Percentiles rank a stretch among this genome's conserved stretches.
Evolutionary conservation across 2,329 filamentous ascomycete genomes (phyloP).

Genomic region (Neocucurbitaria cava): DNA sequence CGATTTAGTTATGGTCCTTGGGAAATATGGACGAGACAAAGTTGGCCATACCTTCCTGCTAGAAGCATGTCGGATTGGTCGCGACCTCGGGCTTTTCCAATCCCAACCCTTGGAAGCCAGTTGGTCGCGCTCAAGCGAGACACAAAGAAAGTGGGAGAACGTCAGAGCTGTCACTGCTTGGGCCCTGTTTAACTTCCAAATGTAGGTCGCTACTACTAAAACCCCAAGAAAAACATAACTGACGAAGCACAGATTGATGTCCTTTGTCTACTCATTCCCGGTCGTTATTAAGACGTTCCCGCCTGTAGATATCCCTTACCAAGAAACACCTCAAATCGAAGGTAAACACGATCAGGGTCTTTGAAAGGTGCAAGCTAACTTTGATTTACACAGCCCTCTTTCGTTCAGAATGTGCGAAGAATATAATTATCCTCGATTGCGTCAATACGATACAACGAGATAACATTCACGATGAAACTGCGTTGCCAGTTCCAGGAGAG

Average conservation of each 20-base stretch:
- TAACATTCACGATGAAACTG: slow-evolving; percentile 5
- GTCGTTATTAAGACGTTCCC: slow-evolving; percentile 29
- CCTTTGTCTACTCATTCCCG: slow-evolving; percentile 34
- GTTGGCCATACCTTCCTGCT: slow-evolving; percentile 34
- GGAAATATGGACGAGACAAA: slow-evolving; percentile 41
- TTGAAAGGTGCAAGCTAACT: slow-evolving; percentile 2
- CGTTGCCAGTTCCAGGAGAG: slow-evolving; percentile 18
- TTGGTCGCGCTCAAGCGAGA: slow-evolving; percentile 17
- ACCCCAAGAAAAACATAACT: slow-evolving; percentile 1
- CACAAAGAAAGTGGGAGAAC: slow-evolving; percentile 27
- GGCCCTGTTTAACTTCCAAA: slow-evolving; percentile 42
- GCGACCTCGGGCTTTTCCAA: slow-evolving; percentile 32
- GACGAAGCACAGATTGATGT: slow-evolving; percentile 29
- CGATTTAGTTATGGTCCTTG: slow-evolving; percentile 30
- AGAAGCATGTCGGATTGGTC: slow-evolving; percentile 35
- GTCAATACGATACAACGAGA: slow-evolving; percentile 18
- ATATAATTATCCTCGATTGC: slow-evolving; percentile 34
- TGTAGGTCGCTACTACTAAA: slow-evolving; percentile 26
- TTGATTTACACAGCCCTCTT: slow-evolving; percentile 27
- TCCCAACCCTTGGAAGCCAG: slow-evolving; percentile 8
- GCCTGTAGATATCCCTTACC: slow-evolving; percentile 31
- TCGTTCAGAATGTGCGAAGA: slow-evolving; percentile 33
- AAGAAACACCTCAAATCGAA: slow-evolving; percentile 21
- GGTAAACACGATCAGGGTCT: slow-evolving; percentile 14
- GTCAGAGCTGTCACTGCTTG: slow-evolving; percentile 37